Evolutionary conservation across 495 filamentous ascomycete species (phyloP).

Genomic region (Podospora australis): DNA sequence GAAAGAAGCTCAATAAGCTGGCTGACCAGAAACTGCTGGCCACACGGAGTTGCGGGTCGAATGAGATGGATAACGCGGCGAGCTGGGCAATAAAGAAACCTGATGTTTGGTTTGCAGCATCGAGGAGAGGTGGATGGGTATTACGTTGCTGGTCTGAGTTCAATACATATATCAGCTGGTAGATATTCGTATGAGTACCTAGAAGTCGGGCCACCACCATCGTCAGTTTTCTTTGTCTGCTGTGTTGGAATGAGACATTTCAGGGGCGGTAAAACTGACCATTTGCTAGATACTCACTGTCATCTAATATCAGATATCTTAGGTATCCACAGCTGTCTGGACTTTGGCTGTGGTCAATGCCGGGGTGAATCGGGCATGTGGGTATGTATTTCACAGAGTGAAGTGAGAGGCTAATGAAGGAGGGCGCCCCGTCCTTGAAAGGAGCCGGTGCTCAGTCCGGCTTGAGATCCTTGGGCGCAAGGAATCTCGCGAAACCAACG

Average conservation of each 20-base stretch:
- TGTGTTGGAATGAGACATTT: constrained; percentile 18
- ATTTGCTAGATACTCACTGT: neutral
- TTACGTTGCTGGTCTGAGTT: constrained; percentile 13
- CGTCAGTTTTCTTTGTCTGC: constrained; percentile 26
- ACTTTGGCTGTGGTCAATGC: neutral
- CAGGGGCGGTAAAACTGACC: constrained; percentile 6
- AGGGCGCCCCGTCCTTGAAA: constrained; percentile 25
- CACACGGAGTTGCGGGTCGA: no score
- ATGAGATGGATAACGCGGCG: constrained; percentile 13
- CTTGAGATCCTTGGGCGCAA: constrained; percentile 27
- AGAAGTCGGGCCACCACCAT: constrained; percentile 6
- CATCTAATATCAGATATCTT: neutral
- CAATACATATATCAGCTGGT: constrained; percentile 19
- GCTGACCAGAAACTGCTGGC: no score
- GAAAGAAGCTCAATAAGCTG: constrained; percentile 4
- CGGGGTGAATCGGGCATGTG: neutral
- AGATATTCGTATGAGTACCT: constrained; percentile 2
- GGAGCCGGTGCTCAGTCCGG: constrained; percentile 8
- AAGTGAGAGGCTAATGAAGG: constrained; percentile 3
- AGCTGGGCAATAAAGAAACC: constrained; percentile 22
- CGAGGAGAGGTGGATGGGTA: constrained; percentile 15
- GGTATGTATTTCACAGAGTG: neutral
- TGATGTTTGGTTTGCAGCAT: constrained; percentile 11
- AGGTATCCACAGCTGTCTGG: constrained; percentile 3
- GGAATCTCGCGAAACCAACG: constrained; percentile 11